Evolutionary conservation across 2,329 filamentous ascomycete species (phyloP).

Genomic region (Monilinia laxa): DNA sequence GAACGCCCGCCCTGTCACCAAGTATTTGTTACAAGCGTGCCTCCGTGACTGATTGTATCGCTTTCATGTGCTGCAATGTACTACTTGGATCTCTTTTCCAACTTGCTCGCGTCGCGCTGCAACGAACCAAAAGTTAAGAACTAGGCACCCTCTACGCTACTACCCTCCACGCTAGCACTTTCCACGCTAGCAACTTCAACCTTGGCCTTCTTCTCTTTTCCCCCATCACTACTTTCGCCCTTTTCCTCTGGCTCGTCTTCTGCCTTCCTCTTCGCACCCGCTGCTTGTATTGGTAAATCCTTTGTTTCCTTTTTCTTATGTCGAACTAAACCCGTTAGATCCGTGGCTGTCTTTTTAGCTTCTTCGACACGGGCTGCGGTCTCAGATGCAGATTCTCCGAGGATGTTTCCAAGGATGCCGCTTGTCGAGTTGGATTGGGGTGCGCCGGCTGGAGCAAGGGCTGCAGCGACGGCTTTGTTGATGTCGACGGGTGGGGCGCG

Average conservation of each 20-base stretch:
- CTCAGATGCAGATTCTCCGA: conserved; percentile 61
- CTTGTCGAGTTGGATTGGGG: conserved; percentile 45
- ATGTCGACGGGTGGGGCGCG: conserved; percentile 61
- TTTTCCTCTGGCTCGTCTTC: conserved; percentile 41
- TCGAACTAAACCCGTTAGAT: conserved; percentile 71
- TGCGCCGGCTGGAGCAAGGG: conserved; percentile 18
- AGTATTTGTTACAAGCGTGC: neutral
- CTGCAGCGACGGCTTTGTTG: conserved; percentile 54
- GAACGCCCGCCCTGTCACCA: neutral
- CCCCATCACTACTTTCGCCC: conserved; percentile 23
- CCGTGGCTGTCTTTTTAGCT: conserved; percentile 59
- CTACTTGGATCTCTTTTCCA: neutral
- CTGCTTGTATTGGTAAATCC: conserved; percentile 45
- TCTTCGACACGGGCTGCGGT: conserved; percentile 66
- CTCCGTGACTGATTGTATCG: neutral
- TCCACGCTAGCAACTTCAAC: conserved; percentile 29
- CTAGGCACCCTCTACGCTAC: neutral
- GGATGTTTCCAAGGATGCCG: conserved; percentile 62
- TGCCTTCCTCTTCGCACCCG: conserved; percentile 54
- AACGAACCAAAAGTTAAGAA: too few relatives aligned
- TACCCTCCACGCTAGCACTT: conserved; percentile 35
- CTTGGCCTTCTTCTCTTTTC: conserved; percentile 39
- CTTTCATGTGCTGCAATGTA: neutral
- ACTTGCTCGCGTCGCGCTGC: too few relatives aligned
- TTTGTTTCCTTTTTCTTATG: conserved; percentile 54